A percentile compares a stretch with the other conserved stretches of the same genome.
These are phyloP conservation scores for Rhododendron ovatum DNA, from an alignment of 148 eudicot species.

Conservation along the genomic window DNA sequence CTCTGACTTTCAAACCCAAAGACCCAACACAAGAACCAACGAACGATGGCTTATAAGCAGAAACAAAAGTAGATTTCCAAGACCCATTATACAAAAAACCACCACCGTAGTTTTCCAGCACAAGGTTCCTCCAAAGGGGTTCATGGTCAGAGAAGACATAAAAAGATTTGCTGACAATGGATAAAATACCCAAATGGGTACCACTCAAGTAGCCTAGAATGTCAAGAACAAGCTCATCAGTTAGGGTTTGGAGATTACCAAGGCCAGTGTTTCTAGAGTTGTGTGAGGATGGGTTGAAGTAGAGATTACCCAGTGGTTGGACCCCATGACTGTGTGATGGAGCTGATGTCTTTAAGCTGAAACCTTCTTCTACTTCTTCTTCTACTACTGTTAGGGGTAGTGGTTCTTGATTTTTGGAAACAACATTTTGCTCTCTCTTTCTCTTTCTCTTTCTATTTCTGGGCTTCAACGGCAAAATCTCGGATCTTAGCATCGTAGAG, in stretches of 20 bases:
- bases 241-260: slow-evolving; percentile 57
- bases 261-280: slow-evolving; percentile 81
- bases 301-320: slow-evolving; percentile 85
- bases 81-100: slow-evolving; percentile 64
- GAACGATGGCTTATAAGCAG: slow-evolving; percentile 32
- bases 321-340: slow-evolving; percentile 56
- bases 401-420: not conserved
- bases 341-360: slow-evolving; percentile 52
- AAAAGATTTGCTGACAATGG: slow-evolving; percentile 75
- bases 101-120: slow-evolving; percentile 50
- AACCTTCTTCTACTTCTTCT: slow-evolving; percentile 41
- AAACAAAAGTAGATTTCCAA: slow-evolving; percentile 70
- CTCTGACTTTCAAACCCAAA: slow-evolving; percentile 48
- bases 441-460: slow-evolving; percentile 14
- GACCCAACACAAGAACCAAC: slow-evolving; percentile 21
- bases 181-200: slow-evolving; percentile 53
- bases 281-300: slow-evolving; percentile 40
- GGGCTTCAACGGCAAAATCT: slow-evolving; percentile 30
- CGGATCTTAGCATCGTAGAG: slow-evolving; percentile 39
- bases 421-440: not conserved
- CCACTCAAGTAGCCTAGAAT: slow-evolving; percentile 66
- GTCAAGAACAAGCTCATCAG: slow-evolving; percentile 90
- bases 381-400: not conserved
- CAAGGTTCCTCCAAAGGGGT: slow-evolving; percentile 93
- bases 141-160: slow-evolving; percentile 82